Evolutionary conservation across 2,329 filamentous ascomycete species (phyloP), one percentile per base, ranked within the genome.

Genomic region (Thielaviopsis punctulata): DNA sequence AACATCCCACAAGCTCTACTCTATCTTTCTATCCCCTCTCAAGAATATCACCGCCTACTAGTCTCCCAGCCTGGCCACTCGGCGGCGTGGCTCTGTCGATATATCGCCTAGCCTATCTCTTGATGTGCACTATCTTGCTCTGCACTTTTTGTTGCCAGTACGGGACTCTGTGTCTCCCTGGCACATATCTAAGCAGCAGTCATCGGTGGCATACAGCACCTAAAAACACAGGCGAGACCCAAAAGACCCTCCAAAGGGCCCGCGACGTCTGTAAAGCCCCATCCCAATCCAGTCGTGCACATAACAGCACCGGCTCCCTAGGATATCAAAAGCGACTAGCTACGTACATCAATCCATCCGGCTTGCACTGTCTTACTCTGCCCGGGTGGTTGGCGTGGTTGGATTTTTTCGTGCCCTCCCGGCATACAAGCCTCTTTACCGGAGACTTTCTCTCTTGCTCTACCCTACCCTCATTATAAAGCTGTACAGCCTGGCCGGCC

Each of bases 131-230:
- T n/a, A n/a, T n/a, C n/a, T n/a, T n/a, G n/a, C 45, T 33, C 13
- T 33, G 21, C 48, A 44, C 44, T 27, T 46, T 48, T 36, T 48
- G 51, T 18, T 49, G 33, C 44, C 36, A 23, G 23, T 45, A 25
- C 24, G 33, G 39, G 55, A 55, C 55, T 56, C 55, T 49, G 67
- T 66, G 65, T 24, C 43, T 44, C 45, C 47, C 49, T 53, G 48
- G 36, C 48, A 41, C 49, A 53, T 55, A 46, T 45, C 36, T 33
- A 18, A 2, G 9, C 25, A 24, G 30, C 18, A 23, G n/a, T 4
- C 13, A 43, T n/a, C 30, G n/a, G 30, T 15, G 30, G 21, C 47
- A 27, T 25, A 36, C 24, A n/a, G n/a, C n/a, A n/a, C n/a, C n/a
- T n/a, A n/a, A n/a, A n/a, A n/a, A n/a, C n/a, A n/a, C n/a, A n/a